Evolutionary conservation across 768 basidiomycete species (phyloP).

Genomic region (Hericium coralloides): DNA sequence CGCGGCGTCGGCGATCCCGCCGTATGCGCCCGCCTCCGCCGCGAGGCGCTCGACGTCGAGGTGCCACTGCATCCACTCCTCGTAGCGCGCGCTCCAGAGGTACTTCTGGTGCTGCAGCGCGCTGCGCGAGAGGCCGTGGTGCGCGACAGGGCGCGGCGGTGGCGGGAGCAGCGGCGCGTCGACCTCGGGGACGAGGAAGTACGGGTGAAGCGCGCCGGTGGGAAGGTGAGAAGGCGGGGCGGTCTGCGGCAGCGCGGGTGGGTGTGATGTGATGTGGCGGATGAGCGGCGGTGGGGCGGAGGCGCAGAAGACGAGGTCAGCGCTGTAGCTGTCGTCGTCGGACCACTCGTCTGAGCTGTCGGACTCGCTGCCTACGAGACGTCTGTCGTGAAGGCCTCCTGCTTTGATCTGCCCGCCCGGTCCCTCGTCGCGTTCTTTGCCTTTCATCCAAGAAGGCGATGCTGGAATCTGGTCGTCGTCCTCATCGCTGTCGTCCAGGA

Average conservation of each 20-base stretch:
- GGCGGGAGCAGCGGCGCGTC: too few species aligned
- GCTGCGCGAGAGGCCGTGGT: slow-evolving; percentile 58
- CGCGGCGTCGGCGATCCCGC: slow-evolving; percentile 11
- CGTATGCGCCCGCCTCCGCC: slow-evolving; percentile 13
- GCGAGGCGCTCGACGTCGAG: slow-evolving; percentile 9
- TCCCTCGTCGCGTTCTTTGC: background rate
- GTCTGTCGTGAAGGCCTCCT: background rate
- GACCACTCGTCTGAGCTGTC: slow-evolving; percentile 15
- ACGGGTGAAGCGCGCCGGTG: too few species aligned
- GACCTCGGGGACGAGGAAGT: too few species aligned
- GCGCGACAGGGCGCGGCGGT: slow-evolving; percentile 4
- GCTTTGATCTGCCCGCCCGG: background rate
- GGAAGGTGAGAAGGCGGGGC: too few species aligned
- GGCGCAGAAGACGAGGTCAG: background rate
- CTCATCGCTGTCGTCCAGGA: background rate
- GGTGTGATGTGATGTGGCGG: background rate
- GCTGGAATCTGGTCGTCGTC: background rate
- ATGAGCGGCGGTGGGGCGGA: background rate
- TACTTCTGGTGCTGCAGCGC: slow-evolving; percentile 51
- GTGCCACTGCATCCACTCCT: slow-evolving; percentile 37
- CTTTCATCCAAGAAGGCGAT: background rate
- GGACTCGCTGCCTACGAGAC: slow-evolving; percentile 9
- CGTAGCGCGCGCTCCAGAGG: slow-evolving; percentile 52
- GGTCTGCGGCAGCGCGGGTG: background rate
- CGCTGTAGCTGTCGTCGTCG: slow-evolving; percentile 10